Percentiles rank a stretch among this genome's conserved stretches.
These are phyloP conservation scores for Allomyces macrogynus DNA, from an alignment of 192 early-diverging fungal genomes.

Conservation along the genomic window DNA sequence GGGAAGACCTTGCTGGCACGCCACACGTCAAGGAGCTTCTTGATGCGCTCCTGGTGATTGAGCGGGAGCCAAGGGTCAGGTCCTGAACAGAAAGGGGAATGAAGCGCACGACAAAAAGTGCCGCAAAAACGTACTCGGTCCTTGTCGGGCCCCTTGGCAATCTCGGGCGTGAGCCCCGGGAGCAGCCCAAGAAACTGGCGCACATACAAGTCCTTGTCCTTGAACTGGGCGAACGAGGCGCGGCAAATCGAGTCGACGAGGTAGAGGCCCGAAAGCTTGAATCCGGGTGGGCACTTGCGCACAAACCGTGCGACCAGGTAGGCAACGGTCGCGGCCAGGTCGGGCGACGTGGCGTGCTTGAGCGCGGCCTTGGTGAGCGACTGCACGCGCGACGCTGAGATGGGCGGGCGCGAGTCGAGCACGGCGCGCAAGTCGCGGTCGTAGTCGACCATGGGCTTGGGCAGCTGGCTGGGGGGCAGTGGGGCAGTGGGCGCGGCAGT, in stretches of 20 bases:
- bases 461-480: too few relatives aligned
- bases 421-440: too few relatives aligned
- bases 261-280: slow-evolving; percentile 27
- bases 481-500: too few relatives aligned
- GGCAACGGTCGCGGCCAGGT: slow-evolving; percentile 13
- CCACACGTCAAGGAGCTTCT: neutral
- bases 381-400: slow-evolving; percentile 26
- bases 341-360: slow-evolving; percentile 15
- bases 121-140: too few relatives aligned
- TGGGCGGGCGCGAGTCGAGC: slow-evolving; percentile 5
- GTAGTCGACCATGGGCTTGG: too few relatives aligned
- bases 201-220: neutral
- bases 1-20: neutral
- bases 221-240: slow-evolving; percentile 3
- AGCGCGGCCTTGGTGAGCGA: slow-evolving; percentile 24
- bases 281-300: slow-evolving; percentile 18
- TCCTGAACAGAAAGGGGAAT: too few relatives aligned
- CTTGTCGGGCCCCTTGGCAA: neutral
- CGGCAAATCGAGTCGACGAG: slow-evolving; percentile 25
- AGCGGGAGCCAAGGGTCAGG: too few relatives aligned
- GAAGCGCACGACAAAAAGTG: too few relatives aligned
- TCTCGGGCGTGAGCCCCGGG: neutral
- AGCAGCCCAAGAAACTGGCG: neutral
- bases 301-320: slow-evolving; percentile 24
- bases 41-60: neutral